Base-by-base conservation (phyloP, 768 basidiomycete genomes). In the Favolaschia claudopus region DNA sequence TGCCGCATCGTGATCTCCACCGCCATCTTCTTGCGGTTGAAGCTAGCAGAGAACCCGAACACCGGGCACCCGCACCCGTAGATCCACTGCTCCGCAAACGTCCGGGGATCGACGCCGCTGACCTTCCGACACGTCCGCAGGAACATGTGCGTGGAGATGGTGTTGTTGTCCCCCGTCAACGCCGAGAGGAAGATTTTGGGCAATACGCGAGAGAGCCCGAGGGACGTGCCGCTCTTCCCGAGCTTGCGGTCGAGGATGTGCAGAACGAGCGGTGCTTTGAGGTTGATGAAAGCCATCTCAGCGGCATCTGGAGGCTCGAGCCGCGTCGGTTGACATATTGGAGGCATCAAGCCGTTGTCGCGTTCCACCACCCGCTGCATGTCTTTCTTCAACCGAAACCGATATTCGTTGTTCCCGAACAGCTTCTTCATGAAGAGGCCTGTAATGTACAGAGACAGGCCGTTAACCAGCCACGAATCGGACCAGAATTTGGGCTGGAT, bases 1-100 rank as follows among this genome's bases (percentile, higher is more conserved):
- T 99, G 96, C 58, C 89, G 83, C 86, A 99, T 95, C 4, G 89
- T 91, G 63, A 99, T 91, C 73, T 99, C 97, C 33, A 99, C 94
- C 2, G 95, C 91, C 91, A 99, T 97, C 76, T 95, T 95, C 83
- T 98, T 99, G 69, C 95, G 82, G 72, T 98, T 96, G 76, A 99
- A 99, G 32, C 88, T 88, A 1, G 96, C 95, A 13, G 88, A 86
- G 71, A 99, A 92, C 0, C 85, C 86, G 71, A 99, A 95, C 3
- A 89, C 84, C 1, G 97, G 97, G 71, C 95, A 97, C 20, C 97
- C 97, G 71, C 92, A 95, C 13, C 96, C 96, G 69, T 95, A 97
- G 61, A 99, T 94, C 97, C 97, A 99, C 72, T 99, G 96, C 69
- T 99, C 95, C n/a, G 94, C 93, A 70, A 99, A 99, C 27, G 86